Conservation (phyloP, 1,284 basidiomycete genomes). For the Cerrena zonata region DNA sequence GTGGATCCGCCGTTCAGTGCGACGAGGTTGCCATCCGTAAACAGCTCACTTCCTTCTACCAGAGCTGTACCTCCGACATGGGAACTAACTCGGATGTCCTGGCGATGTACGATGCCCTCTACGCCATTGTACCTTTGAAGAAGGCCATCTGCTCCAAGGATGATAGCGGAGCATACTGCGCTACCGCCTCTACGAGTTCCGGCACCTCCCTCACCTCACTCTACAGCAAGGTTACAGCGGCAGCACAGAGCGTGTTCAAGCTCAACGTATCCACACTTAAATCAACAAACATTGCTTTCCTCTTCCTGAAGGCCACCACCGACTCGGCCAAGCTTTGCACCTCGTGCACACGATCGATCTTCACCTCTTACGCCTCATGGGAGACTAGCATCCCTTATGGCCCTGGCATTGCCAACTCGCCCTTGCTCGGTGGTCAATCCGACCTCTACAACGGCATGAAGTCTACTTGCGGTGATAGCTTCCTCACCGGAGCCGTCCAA, state of each 20-base stretch:
- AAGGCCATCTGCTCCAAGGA: conserved; percentile 71
- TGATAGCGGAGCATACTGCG: conserved; percentile 65
- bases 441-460: conserved; percentile 60
- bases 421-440: conserved; percentile 62
- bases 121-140: conserved; percentile 60
- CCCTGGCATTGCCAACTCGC: conserved; percentile 60
- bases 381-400: conserved; percentile 69
- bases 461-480: conserved; percentile 52
- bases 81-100: conserved; percentile 50
- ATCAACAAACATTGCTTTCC: conserved; percentile 67
- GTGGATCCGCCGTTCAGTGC: conserved; percentile 48
- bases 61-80: conserved; percentile 66
- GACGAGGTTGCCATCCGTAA: conserved; percentile 51
- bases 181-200: conserved; percentile 21
- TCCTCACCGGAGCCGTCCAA: conserved; percentile 58
- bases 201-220: conserved; percentile 15
- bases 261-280: conserved; percentile 69
- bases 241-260: conserved; percentile 28
- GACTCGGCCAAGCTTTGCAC: conserved; percentile 61
- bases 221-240: conserved; percentile 12
- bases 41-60: conserved; percentile 64
- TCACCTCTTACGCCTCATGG: conserved; percentile 72
- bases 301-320: conserved; percentile 61
- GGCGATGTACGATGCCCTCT: conserved; percentile 73
- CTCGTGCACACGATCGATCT: conserved; percentile 70